Evolutionary conservation across 805 yeast genomes (phyloP).

Genomic region (Zygoascus tannicola): DNA sequence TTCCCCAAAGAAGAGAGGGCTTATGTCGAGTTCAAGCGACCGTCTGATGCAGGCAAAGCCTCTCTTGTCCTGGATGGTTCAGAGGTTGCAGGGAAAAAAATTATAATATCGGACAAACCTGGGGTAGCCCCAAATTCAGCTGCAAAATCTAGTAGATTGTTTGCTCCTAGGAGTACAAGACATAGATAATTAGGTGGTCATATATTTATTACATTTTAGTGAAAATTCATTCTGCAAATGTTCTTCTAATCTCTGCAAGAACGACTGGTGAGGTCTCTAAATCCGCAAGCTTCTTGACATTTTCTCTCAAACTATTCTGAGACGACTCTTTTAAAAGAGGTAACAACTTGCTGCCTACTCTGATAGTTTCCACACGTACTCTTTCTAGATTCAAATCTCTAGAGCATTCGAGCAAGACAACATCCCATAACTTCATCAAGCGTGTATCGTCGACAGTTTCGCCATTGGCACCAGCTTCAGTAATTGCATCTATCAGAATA

Average conservation of each 20-base stretch:
- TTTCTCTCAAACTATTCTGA: constrained; percentile 6
- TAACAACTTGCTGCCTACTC: constrained; percentile 27
- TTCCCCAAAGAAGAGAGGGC: constrained; percentile 11
- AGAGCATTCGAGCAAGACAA: constrained; percentile 5
- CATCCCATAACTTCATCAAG: constrained; percentile 11
- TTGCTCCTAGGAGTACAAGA: constrained; percentile 7
- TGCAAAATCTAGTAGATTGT: constrained; percentile 5
- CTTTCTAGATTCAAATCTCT: constrained; percentile 34
- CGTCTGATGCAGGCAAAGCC: constrained; percentile 14
- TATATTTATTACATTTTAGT: neutral
- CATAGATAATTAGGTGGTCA: neutral
- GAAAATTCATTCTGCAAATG: constrained; percentile 2
- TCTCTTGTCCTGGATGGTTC: constrained; percentile 14
- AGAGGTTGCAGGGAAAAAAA: neutral
- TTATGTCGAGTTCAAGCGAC: constrained; percentile 10
- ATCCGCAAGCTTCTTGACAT: constrained; percentile 19
- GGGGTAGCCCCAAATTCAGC: neutral
- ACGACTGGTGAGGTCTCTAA: constrained; percentile 44
- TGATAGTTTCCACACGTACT: constrained; percentile 44
- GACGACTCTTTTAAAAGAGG: constrained; percentile 8
- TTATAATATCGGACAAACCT: neutral
- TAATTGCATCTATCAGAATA: constrained; percentile 13
- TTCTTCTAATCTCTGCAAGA: constrained; percentile 13
- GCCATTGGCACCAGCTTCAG: constrained; percentile 6
- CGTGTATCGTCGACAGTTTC: neutral